Conservation (phyloP, 139 green algal genomes). For the Micractinium sp. region DNA sequence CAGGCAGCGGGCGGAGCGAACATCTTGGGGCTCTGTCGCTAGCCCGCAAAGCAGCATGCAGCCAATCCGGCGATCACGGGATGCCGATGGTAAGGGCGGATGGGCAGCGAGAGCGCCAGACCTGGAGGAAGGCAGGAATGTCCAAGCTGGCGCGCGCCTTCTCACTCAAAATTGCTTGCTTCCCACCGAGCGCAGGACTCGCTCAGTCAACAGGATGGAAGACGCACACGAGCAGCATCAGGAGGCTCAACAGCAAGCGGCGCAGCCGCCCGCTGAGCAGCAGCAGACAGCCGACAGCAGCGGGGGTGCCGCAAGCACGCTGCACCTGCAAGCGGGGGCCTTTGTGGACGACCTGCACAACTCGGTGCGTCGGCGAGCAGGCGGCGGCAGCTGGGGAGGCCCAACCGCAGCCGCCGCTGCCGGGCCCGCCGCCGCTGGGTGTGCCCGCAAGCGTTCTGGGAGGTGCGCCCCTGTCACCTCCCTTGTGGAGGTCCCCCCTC, state of each 20-base stretch:
- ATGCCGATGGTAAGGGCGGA: neutral
- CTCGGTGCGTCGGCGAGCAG: constrained; percentile 21
- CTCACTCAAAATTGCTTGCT: neutral
- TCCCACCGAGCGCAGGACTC: too few species aligned
- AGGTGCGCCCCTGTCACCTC: too few species aligned
- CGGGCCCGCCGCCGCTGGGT: neutral
- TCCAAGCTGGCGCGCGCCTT: neutral
- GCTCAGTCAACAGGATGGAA: neutral
- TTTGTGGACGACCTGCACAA: constrained; percentile 52
- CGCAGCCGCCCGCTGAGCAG: neutral
- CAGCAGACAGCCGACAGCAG: neutral
- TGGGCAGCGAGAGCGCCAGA: neutral
- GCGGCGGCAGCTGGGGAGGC: neutral
- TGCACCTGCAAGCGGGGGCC: constrained; percentile 33
- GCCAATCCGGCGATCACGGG: too few species aligned
- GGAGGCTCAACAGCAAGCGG: neutral
- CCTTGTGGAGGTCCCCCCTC: too few species aligned
- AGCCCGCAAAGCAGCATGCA: too few species aligned
- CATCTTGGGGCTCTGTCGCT: neutral
- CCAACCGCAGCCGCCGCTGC: neutral
- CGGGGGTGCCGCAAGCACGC: neutral
- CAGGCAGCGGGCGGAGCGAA: constrained; percentile 28
- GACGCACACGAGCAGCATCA: neutral
- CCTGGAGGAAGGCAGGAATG: neutral
- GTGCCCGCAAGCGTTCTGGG: neutral